These are phyloP conservation scores for Polytrichum commune DNA, from an alignment of 225 moss, liverwort and hornwort species.

Conservation along the genomic window DNA sequence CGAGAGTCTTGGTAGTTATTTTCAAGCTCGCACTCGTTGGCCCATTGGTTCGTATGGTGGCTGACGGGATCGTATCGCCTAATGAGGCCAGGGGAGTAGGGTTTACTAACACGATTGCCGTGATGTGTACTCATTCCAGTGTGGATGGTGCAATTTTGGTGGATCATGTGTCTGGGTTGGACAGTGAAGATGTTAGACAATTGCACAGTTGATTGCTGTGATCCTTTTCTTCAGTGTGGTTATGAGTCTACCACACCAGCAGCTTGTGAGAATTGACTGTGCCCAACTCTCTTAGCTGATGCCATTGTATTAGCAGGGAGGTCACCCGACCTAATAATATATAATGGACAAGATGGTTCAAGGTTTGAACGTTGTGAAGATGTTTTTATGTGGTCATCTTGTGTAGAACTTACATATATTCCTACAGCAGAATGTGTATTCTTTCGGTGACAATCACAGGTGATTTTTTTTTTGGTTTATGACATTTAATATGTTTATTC, in stretches of 20 bases:
- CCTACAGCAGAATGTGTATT: no score
- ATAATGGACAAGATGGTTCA: neutral
- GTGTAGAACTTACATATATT: no score
- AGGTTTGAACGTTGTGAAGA: no score
- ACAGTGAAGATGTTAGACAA: neutral
- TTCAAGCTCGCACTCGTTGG: neutral
- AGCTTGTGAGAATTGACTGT: neutral
- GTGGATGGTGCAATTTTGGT: neutral
- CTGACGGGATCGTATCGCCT: neutral
- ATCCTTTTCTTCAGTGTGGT: neutral
- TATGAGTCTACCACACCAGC: neutral
- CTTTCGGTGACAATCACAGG: no score
- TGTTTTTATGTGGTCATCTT: no score
- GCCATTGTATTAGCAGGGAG: constrained; percentile 6
- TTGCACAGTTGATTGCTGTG: neutral
- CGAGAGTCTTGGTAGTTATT: neutral
- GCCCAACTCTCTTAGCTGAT: neutral
- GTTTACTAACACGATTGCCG: neutral
- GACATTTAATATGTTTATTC: no score
- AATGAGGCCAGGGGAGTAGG: neutral
- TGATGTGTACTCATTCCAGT: neutral
- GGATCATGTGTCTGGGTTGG: neutral
- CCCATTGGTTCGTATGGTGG: neutral
- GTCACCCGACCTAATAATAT: constrained; percentile 7
- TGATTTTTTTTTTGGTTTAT: no score